A percentile compares a stretch with the other conserved stretches of the same genome.
Conservation (phyloP, 768 basidiomycete species). For the Russula olivacea region DNA sequence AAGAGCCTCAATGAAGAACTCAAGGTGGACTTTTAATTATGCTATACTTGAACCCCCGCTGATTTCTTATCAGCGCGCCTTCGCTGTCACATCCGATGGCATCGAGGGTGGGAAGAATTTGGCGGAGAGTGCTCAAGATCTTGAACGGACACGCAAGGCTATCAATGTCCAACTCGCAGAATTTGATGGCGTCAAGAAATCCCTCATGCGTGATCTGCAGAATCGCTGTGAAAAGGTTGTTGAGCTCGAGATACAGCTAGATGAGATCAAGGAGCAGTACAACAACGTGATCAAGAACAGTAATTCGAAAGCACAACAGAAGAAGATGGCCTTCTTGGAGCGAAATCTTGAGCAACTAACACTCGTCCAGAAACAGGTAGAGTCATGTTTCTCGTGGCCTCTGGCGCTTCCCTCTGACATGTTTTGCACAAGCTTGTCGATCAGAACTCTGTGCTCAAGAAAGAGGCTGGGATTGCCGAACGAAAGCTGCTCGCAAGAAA, state of each 20-base stretch:
- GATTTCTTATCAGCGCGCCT: constrained; percentile 67
- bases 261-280: constrained; percentile 98
- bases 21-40: constrained; percentile 57
- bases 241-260: constrained; percentile 96
- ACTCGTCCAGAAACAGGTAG: constrained; percentile 92
- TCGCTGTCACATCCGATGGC: constrained; percentile 94
- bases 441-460: constrained; percentile 95
- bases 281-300: constrained; percentile 97
- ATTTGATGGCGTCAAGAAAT: constrained; percentile 98
- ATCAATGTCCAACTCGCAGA: constrained; percentile 98
- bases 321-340: constrained; percentile 98
- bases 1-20: constrained; percentile 97
- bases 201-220: constrained; percentile 96
- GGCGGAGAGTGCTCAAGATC: constrained; percentile 94
- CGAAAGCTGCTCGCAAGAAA: constrained; percentile 94
- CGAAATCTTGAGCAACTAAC: constrained; percentile 95
- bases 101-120: constrained; percentile 96
- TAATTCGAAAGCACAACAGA: constrained; percentile 97
- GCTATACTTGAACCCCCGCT: constrained; percentile 18
- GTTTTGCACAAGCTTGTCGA: constrained; percentile 73
- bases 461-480: constrained; percentile 95
- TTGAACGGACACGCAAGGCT: constrained; percentile 92
- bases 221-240: constrained; percentile 99
- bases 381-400: constrained; percentile 23
- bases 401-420: constrained; percentile 11